A percentile compares a stretch with the other conserved stretches of the same genome.
These are phyloP conservation scores for Hypoxylon lienhwacheense DNA, from an alignment of 495 filamentous ascomycete species.

Conservation along the genomic window DNA sequence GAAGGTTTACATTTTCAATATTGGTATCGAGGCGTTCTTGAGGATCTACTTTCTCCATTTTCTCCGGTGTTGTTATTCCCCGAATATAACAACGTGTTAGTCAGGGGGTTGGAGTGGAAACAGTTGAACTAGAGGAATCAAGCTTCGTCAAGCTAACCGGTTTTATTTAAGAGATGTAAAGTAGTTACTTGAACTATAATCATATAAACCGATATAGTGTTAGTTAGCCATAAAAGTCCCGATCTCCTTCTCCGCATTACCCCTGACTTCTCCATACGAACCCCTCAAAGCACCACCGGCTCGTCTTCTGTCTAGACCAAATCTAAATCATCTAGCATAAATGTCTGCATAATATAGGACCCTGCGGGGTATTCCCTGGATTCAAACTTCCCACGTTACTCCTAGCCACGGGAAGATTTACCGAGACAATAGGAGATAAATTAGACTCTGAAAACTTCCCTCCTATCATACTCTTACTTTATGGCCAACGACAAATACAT, in stretches of 20 bases:
- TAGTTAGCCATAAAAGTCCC: constrained; percentile 7
- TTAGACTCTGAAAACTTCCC: too few relatives aligned
- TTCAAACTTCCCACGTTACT: neutral
- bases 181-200: neutral
- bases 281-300: constrained; percentile 8
- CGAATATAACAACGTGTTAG: too few relatives aligned
- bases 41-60: constrained; percentile 23
- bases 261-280: constrained; percentile 9
- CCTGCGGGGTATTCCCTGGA: constrained; percentile 21
- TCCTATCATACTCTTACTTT: too few relatives aligned
- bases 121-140: neutral
- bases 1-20: constrained; percentile 8
- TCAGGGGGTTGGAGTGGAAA: too few relatives aligned
- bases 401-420: neutral
- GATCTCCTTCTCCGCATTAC: constrained; percentile 20
- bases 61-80: neutral
- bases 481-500: too few relatives aligned
- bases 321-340: neutral
- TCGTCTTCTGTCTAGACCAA: neutral
- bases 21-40: constrained; percentile 15
- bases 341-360: neutral
- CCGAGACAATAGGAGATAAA: too few relatives aligned
- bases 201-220: neutral
- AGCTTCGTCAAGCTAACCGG: neutral
- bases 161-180: neutral